Evolutionary conservation across 352 stramenopile genomes (phyloP).

Genomic region (Phytopythium sindhum): DNA sequence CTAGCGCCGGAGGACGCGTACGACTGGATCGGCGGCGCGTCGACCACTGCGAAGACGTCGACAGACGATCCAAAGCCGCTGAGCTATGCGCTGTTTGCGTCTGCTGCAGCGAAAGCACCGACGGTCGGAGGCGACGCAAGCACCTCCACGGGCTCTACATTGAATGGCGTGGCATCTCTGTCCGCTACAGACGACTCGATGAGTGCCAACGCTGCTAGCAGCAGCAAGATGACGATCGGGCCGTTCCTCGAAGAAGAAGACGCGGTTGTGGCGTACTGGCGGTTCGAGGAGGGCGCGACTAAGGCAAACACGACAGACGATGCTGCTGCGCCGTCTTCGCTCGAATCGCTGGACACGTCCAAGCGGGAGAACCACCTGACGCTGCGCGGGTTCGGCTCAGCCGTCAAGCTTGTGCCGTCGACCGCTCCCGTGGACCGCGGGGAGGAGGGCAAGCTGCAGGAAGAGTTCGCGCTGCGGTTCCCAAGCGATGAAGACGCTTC

Average conservation of each 20-base stretch:
- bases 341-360: conserved; percentile 74
- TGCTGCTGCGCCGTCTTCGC: conserved; percentile 11
- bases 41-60: conserved; percentile 39
- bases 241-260: conserved; percentile 85
- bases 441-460: conserved; percentile 62
- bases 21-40: conserved; percentile 50
- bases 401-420: conserved; percentile 44
- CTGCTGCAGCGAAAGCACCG: conserved; percentile 10
- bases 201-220: conserved; percentile 7
- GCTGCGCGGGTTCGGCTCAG: conserved; percentile 34
- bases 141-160: neutral
- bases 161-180: conserved; percentile 8
- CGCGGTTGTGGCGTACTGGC: conserved; percentile 81
- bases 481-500: conserved; percentile 15
- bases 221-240: conserved; percentile 64
- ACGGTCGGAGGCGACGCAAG: neutral
- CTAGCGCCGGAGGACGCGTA: conserved; percentile 62
- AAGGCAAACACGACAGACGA: conserved; percentile 4
- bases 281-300: conserved; percentile 73
- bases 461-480: conserved; percentile 69
- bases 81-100: conserved; percentile 43
- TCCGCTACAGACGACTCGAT: neutral
- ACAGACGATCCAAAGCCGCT: conserved; percentile 52
- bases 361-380: conserved; percentile 79
- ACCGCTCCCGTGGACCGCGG: conserved; percentile 69